phyloP scores from a whole-genome alignment of 345 rosid genomes.

The Corchorus olitorius region DNA sequence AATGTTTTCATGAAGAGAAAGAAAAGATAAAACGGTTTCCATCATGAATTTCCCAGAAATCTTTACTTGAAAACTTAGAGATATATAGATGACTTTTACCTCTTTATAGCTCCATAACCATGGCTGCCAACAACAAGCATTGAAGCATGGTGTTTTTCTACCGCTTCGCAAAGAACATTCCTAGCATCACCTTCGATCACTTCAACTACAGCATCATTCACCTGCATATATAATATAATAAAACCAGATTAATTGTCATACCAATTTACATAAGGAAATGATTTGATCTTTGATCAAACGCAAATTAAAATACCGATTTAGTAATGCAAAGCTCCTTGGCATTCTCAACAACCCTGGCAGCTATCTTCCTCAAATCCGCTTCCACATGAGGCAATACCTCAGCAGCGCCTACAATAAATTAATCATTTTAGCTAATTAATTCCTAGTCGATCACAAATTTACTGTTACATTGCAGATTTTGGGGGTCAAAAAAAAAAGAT shows the following conservation, averaged over 20 bases:
- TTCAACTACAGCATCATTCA: constrained; percentile 50
- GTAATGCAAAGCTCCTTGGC: constrained; percentile 57
- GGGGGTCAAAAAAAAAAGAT: not conserved
- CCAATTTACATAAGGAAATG: not conserved
- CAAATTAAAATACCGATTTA: constrained; percentile 53
- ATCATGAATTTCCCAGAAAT: constrained; percentile 12
- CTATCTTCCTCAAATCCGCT: constrained; percentile 69
- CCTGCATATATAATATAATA: constrained; percentile 44
- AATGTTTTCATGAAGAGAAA: not conserved
- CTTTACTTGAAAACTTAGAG: not conserved
- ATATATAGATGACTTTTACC: constrained; percentile 40
- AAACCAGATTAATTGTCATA: not conserved
- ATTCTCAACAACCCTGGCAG: constrained; percentile 65
- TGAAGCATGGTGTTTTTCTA: constrained; percentile 81
- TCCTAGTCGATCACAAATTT: not conserved
- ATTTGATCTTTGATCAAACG: not conserved
- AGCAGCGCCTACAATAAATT: constrained; percentile 52
- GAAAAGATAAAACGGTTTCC: too few relatives aligned
- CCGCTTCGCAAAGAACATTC: constrained; percentile 86
- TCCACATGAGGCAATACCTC: constrained; percentile 74
- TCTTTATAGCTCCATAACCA: constrained; percentile 96
- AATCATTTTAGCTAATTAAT: not conserved
- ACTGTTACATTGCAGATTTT: not conserved
- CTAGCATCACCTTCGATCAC: constrained; percentile 91
- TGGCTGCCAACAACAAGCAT: constrained; percentile 92